phyloP scores from a whole-genome alignment of 306 rosid species.

The Rosa rugosa region DNA sequence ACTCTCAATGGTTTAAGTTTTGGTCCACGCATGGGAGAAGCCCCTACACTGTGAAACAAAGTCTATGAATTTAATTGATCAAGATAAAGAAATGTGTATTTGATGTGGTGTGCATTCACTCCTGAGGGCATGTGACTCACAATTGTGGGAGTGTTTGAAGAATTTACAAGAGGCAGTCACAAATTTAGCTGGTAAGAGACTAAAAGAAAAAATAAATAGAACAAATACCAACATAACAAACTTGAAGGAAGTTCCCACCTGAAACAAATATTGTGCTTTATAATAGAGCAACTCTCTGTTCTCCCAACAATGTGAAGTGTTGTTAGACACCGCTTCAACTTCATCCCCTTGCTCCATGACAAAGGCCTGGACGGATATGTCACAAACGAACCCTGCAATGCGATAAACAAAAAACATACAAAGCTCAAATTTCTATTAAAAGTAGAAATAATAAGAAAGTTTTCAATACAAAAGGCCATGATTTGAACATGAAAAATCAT shows the following conservation, averaged over 20 bases:
- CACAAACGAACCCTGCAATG: slow-evolving; percentile 58
- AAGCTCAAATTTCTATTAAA: not conserved
- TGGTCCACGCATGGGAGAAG: slow-evolving; percentile 53
- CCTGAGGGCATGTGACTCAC: not conserved
- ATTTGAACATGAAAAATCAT: not conserved
- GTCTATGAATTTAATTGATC: slow-evolving; percentile 39
- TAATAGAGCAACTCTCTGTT: slow-evolving; percentile 40
- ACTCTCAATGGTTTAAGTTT: slow-evolving; percentile 51
- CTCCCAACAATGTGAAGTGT: slow-evolving; percentile 49
- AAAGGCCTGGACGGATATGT: slow-evolving; percentile 42
- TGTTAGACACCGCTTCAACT: slow-evolving; percentile 53
- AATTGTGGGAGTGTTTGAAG: slow-evolving; percentile 2
- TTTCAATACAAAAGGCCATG: not conserved
- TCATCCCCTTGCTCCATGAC: slow-evolving; percentile 53
- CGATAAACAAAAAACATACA: slow-evolving; percentile 13
- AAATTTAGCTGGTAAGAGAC: not conserved
- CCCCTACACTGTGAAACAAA: slow-evolving; percentile 85
- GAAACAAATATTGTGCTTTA: slow-evolving; percentile 44
- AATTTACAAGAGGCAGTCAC: slow-evolving; percentile 1
- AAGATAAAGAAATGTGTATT: slow-evolving; percentile 11
- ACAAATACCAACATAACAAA: not conserved
- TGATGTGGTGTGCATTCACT: not conserved
- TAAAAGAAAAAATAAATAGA: not conserved
- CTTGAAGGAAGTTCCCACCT: slow-evolving; percentile 48
- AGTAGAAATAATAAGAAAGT: too few relatives aligned